Base-by-base conservation (phyloP, 2,329 filamentous ascomycete genomes). In the Ophiostoma triangulosporum region DNA sequence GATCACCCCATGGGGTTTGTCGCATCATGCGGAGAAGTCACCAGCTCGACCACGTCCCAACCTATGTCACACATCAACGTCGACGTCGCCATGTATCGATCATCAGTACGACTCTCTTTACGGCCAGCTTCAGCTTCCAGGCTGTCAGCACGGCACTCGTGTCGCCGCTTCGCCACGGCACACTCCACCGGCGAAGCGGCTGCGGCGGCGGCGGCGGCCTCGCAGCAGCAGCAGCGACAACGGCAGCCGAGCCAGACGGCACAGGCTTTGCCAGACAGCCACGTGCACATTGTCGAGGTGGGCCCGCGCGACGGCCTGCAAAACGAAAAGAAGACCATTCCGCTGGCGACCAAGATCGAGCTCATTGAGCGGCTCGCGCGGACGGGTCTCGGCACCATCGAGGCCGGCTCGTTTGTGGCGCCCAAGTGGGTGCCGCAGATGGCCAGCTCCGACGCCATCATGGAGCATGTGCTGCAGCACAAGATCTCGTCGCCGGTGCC, bases 401-500 rank as follows among this genome's bases (percentile, higher is more conserved):
- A 94, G 66, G 82, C 85, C 17, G 88, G 87, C 1, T 86, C 85
- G 1, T 88, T 94, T 63, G 88, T 94, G 9, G 79, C 84, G 48
- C 86, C 88, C 1, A 88, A 86, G 77, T 90, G 85, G 78, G 83
- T 90, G 50, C 88, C 88, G 3, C 88, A 88, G 83, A 90, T 91
- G 86, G 82, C 83, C 58, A 84, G 86, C 62, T 90, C 87, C 2
- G 77, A 78, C 63, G 76, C 86, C 38, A 86, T 93, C 48, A 76
- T 93, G 54, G 69, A 84, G 58, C 79, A 86, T 61, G 70, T 89
- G 52, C 73, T 88, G 12, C 68, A 76, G 40, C 69, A 72, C 33
- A 76, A 77, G 15, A 75, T 81, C 7, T 63, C 71, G 22, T 75
- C 83, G 0, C 68, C 70, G 0, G 63, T 64, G 1, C 75, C 78